Evolutionary conservation across 257 asterid species (phyloP).

Genomic region (Plectranthus barbatus): DNA sequence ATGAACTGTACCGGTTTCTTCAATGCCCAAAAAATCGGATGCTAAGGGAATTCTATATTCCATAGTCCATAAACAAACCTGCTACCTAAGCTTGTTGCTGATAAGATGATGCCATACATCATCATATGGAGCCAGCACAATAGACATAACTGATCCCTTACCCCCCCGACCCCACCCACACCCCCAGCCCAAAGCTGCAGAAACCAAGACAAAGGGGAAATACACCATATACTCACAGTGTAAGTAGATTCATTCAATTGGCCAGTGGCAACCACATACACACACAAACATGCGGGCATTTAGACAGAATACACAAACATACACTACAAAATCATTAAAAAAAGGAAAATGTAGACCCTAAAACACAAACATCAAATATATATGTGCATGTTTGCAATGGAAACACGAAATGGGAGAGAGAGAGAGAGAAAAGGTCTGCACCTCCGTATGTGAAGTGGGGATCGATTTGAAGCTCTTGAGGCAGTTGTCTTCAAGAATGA

Average conservation of each 20-base stretch:
- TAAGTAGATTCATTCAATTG: neutral
- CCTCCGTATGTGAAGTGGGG: constrained; percentile 59
- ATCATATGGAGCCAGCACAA: neutral
- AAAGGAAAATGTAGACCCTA: neutral
- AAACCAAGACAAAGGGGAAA: neutral
- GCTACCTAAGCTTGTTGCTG: no score
- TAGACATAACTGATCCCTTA: neutral
- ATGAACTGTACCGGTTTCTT: neutral
- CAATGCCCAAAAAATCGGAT: neutral
- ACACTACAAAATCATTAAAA: neutral
- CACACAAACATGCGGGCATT: neutral
- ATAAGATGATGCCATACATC: no score
- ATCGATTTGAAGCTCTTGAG: constrained; percentile 79
- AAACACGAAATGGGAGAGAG: neutral
- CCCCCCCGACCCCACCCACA: no score
- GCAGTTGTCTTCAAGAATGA: constrained; percentile 69
- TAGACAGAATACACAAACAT: neutral
- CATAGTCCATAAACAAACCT: neutral
- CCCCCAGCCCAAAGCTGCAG: neutral
- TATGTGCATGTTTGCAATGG: constrained; percentile 8
- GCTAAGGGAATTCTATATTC: neutral
- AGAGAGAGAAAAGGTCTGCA: neutral
- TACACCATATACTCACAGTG: neutral
- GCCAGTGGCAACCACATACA: neutral
- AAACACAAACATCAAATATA: neutral